Base-by-base conservation (phyloP, 805 yeast species). In the Yamadazyma tumulicola region DNA sequence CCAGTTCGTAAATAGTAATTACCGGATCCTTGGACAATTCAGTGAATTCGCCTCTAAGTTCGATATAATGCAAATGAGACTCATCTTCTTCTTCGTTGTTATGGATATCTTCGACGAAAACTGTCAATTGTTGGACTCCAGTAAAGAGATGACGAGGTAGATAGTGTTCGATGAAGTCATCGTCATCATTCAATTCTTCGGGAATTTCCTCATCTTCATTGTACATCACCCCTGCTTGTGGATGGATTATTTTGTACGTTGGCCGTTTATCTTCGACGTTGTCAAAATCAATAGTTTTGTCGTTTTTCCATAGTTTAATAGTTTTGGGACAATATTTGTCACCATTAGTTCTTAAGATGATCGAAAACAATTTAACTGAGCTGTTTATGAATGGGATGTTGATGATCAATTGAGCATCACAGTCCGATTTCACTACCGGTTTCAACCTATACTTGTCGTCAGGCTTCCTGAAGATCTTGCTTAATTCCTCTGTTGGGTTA, bases 1-100 rank as follows among this genome's bases (percentile, higher is more conserved):
- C 94, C 36, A 88, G 75, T 59, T 91, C 97, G 56, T 89, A 91
- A 14, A 85, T 52, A 0, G 95, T 70, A 11, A 83, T 69, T 12
- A 86, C 75, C 0, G 96, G 95, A 26, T 83, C 85, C 42, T 72
- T 72, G 20, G 64, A 55, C 32, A 83, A 54, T 23, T 70, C 75
- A 5, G 74, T 66, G 39, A 57, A 72, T 43, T 77, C 83, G 1
- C 97, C 97, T 29, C 96, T 66, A 17, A 91, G 56, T 38, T 94
- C 97, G 28, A 89, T 59, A 46, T 79, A 82, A 46, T 79, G 79
- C 2, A 89, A 35, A 35, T 67, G 73, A 4, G 80, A 68, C 16
- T 67, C 61, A 38, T 76, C 81, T 34, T 54, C 60, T 5, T 64
- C 78, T 3, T 74, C 74, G 66, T 85, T 55, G 6, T 50, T 55